A percentile compares a stretch with the other conserved stretches of the same genome.
These are phyloP conservation scores for Setaria italica DNA, from an alignment of 202 grass and related monocot species.

Conservation along the genomic window DNA sequence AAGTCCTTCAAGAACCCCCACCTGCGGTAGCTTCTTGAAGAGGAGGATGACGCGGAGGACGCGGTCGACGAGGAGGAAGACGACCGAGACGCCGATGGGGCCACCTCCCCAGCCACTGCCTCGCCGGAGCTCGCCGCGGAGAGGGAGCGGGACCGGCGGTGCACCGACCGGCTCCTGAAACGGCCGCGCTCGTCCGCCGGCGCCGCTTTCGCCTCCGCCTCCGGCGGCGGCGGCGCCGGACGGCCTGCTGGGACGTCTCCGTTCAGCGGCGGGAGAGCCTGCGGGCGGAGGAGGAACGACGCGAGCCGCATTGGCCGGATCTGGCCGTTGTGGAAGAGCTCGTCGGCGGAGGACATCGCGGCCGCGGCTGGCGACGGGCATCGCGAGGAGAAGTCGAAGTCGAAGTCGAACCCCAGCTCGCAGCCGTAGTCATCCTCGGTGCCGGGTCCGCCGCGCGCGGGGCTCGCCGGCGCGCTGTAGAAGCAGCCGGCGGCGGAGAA, in stretches of 20 bases:
- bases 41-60: conserved; percentile 55
- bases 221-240: background rate
- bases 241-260: background rate
- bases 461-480: conserved; percentile 62
- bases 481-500: conserved; percentile 30
- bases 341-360: conserved; percentile 61
- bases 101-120: background rate
- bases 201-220: background rate
- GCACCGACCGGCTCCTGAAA: conserved; percentile 44
- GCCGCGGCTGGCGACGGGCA: conserved; percentile 31
- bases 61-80: conserved; percentile 62
- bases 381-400: conserved; percentile 63
- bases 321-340: conserved; percentile 82
- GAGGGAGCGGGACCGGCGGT: conserved; percentile 53
- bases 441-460: conserved; percentile 12
- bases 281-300: conserved; percentile 61
- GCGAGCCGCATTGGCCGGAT: conserved; percentile 68
- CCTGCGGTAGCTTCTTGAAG: conserved; percentile 28
- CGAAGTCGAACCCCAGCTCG: conserved; percentile 18
- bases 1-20: conserved; percentile 68
- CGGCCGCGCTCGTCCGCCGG: conserved; percentile 43
- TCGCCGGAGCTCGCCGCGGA: conserved; percentile 2
- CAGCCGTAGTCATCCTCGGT: background rate
- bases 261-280: conserved; percentile 19
- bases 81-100: conserved; percentile 40